Evolutionary conservation across 805 yeast genomes (phyloP).

Genomic region (Ogataea paradorogensis): DNA sequence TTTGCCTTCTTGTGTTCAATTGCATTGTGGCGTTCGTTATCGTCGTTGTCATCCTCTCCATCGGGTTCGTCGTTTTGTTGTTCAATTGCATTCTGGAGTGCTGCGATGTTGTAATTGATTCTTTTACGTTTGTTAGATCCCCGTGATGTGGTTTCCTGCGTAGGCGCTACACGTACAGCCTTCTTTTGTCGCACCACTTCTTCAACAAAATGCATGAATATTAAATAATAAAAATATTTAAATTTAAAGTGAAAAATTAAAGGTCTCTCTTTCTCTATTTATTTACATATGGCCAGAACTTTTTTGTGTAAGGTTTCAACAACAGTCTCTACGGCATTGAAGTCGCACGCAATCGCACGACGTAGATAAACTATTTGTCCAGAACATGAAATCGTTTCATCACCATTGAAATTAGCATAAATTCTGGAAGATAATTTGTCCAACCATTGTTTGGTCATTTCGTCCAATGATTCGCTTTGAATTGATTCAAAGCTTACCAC

Average conservation of each 20-base stretch:
- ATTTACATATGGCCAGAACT: constrained; percentile 10
- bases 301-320: constrained; percentile 19
- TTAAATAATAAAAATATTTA: not conserved
- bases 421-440: constrained; percentile 12
- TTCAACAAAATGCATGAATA: constrained; percentile 8
- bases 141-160: constrained; percentile 11
- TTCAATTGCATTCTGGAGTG: constrained; percentile 28
- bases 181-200: constrained; percentile 9
- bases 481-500: constrained; percentile 22
- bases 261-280: not conserved
- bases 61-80: constrained; percentile 30
- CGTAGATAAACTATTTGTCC: constrained; percentile 23
- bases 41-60: constrained; percentile 29
- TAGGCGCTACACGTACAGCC: constrained; percentile 1
- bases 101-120: constrained; percentile 34
- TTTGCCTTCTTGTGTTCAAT: constrained; percentile 35
- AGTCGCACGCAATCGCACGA: constrained; percentile 29
- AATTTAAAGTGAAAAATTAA: not conserved
- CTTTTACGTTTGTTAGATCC: constrained; percentile 26
- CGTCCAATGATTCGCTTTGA: constrained; percentile 13
- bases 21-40: constrained; percentile 24
- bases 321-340: constrained; percentile 17
- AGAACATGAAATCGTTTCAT: constrained; percentile 6
- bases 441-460: constrained; percentile 8
- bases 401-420: constrained; percentile 21